Conservation (phyloP, 208 protist species). For the Acanthamoeba divionensis region DNA sequence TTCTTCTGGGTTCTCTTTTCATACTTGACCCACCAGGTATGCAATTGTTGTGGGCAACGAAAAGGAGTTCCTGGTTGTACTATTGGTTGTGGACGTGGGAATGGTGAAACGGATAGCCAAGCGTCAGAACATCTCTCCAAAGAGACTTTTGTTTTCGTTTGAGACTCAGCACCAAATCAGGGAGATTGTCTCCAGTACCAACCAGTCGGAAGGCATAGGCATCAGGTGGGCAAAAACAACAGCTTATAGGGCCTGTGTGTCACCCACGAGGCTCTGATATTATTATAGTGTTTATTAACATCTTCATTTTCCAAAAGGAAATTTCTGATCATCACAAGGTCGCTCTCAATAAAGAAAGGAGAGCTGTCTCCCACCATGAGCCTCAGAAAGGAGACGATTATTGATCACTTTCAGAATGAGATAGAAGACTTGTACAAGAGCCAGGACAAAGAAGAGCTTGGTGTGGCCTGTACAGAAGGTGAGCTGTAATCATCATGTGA, state of each 20-base stretch:
- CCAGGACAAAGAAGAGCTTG: background rate
- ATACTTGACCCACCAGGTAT: background rate
- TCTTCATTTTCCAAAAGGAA: background rate
- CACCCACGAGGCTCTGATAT: background rate
- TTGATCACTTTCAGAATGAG: background rate
- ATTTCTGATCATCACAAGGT: background rate
- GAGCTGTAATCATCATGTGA: no score
- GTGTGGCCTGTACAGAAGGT: background rate
- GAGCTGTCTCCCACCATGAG: slow-evolving; percentile 27
- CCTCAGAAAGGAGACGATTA: background rate
- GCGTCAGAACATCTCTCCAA: background rate
- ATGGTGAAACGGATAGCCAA: slow-evolving; percentile 6
- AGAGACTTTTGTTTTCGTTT: background rate
- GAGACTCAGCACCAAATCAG: background rate
- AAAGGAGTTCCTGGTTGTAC: background rate
- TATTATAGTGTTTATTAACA: background rate
- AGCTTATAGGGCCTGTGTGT: background rate
- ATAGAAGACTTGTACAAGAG: background rate
- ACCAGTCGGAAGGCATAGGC: no score
- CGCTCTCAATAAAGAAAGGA: background rate
- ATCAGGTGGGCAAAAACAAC: no score
- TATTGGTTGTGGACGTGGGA: background rate
- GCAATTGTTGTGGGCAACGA: background rate
- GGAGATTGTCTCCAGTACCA: background rate
- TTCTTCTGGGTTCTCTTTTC: no score